A percentile compares a stretch with the other conserved stretches of the same genome.
phyloP scores from a whole-genome alignment of 2,329 filamentous ascomycete species.

The Cyphellophora attinorum region DNA sequence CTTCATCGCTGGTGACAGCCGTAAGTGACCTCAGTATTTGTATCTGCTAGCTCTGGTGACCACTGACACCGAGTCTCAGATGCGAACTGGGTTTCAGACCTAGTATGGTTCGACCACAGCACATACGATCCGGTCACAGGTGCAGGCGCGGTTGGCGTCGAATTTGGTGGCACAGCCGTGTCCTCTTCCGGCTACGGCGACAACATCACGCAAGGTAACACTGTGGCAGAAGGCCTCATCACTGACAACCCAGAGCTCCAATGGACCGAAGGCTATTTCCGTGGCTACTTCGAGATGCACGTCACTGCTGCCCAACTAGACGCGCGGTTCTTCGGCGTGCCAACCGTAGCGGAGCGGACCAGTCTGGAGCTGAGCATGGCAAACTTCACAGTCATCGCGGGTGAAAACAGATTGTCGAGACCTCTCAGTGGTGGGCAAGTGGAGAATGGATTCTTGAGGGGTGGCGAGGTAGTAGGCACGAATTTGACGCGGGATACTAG shows the following conservation, averaged over 20 bases:
- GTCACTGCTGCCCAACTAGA: constrained; percentile 47
- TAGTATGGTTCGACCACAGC: constrained; percentile 47
- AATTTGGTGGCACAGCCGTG: constrained; percentile 60
- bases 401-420: constrained; percentile 46
- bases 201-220: constrained; percentile 44
- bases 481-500: constrained; percentile 23
- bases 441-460: constrained; percentile 28
- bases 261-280: constrained; percentile 65
- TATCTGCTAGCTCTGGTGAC: too few relatives aligned
- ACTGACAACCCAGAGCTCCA: constrained; percentile 54
- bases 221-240: constrained; percentile 39
- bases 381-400: constrained; percentile 58
- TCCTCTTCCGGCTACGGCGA: constrained; percentile 51
- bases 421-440: constrained; percentile 38
- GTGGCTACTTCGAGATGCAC: constrained; percentile 61
- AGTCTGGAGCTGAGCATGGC: constrained; percentile 56
- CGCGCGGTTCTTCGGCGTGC: constrained; percentile 57
- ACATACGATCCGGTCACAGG: constrained; percentile 46
- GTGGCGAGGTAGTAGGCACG: constrained; percentile 21
- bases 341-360: constrained; percentile 51
- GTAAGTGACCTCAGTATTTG: too few relatives aligned
- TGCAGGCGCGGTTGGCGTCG: constrained; percentile 48
- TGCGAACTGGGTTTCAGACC: constrained; percentile 53
- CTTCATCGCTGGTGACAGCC: constrained; percentile 60
- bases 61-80: too few relatives aligned